A percentile compares a stretch with the other conserved stretches of the same genome.
phyloP scores from a whole-genome alignment of 1,284 basidiomycete genomes.

The Wolfiporia cocos region DNA sequence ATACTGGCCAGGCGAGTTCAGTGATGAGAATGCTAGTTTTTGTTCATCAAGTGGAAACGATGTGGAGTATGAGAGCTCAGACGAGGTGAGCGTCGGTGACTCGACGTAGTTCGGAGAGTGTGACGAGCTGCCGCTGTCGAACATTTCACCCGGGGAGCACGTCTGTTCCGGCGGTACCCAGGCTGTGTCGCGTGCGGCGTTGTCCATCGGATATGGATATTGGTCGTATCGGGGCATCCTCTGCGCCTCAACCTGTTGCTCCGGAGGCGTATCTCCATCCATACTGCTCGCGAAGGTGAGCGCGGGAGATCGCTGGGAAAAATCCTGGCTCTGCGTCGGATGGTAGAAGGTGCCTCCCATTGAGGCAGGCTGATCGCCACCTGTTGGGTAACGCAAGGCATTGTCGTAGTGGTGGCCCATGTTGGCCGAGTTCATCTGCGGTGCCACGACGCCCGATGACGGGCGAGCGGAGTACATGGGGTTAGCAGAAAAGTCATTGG shows the following conservation, averaged over 20 bases:
- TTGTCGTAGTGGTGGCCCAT: slow-evolving; percentile 22
- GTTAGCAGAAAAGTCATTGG: slow-evolving; percentile 48
- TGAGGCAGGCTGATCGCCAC: slow-evolving; percentile 35
- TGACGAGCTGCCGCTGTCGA: slow-evolving; percentile 39
- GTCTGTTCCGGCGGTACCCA: slow-evolving; percentile 40
- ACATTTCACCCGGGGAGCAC: slow-evolving; percentile 7
- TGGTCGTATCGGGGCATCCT: slow-evolving; percentile 46
- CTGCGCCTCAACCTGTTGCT: slow-evolving; percentile 32
- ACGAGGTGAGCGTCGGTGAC: slow-evolving; percentile 52
- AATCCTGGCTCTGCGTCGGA: slow-evolving; percentile 30
- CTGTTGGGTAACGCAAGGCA: slow-evolving; percentile 35
- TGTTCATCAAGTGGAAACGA: slow-evolving; percentile 64
- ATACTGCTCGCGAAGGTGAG: slow-evolving; percentile 37
- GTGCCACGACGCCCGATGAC: slow-evolving; percentile 22
- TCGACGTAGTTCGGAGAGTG: slow-evolving; percentile 50
- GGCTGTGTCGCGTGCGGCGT: slow-evolving; percentile 41
- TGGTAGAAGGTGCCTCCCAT: slow-evolving; percentile 37
- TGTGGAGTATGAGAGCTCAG: slow-evolving; percentile 47
- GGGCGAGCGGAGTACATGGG: slow-evolving; percentile 34
- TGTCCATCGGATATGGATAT: slow-evolving; percentile 47
- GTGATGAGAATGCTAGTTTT: slow-evolving; percentile 44
- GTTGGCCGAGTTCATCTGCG: slow-evolving; percentile 19
- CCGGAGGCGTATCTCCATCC: slow-evolving; percentile 31
- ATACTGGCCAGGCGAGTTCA: slow-evolving; percentile 50
- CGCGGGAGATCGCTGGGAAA: slow-evolving; percentile 41